Evolutionary conservation across 345 rosid species (phyloP), one percentile per base, ranked within the genome.

Genomic region (Lumnitzera racemosa): DNA sequence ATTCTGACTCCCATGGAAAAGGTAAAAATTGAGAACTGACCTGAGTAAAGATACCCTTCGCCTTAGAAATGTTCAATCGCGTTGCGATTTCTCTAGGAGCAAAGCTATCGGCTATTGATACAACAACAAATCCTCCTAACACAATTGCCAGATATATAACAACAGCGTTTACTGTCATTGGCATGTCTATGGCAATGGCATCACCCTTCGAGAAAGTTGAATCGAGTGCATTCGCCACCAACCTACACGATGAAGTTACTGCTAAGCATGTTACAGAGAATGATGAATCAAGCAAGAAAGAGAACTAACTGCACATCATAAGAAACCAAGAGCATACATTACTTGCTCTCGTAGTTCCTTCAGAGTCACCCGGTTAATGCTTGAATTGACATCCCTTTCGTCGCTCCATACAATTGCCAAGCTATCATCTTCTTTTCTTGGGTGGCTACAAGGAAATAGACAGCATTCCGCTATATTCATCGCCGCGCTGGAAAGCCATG

Each of bases 61-160:
- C 91, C 24, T 85, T 85, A 11, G 96, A 81, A 36, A 92, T 74
- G 15, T 70, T 84, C 67, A 92, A 73, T 66, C 96, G 83, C 41
- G 83, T 85, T 49, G 94, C 91, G 20, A 92, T 92, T 73, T 92
- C 98, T 67, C 66, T 83, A 2, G 97, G 77, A 36, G 86, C 96
- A 73, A 89, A 92, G 74, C 98, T 92, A 67, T 92, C 98, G 53
- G 98, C 96, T 47, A 92, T 89, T 46, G 98, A 92, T 67, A 89
- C 96, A 63, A 85, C 98, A 51, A 87, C 76, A 64, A 58, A 80
- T 56, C 97, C 98, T 1, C 87, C 94, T 8, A 87, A 73, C 49
- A 92, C 70, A 62, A 87, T 85, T 13, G 98, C 97, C 15, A 92
- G 70, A 61, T 89, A 89, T 70, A 89, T 86, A 51, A 89, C 69